Conservation (phyloP, 1,139 yeast species). For the Saccharomyces hybrid region DNA sequence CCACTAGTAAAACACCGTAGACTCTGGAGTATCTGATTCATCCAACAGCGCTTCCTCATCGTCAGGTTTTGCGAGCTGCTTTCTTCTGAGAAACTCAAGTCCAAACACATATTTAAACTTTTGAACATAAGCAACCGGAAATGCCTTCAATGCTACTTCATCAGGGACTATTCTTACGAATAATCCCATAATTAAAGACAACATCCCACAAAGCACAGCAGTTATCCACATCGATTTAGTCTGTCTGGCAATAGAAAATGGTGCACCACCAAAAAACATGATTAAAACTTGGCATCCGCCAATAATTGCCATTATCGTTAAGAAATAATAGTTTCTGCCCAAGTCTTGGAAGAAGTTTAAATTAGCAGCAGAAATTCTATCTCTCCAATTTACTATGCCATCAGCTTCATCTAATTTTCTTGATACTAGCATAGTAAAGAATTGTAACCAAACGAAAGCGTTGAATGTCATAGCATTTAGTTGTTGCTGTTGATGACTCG, state of each 20-base stretch:
- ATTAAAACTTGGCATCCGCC: conserved; percentile 79
- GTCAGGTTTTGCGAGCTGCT: conserved; percentile 9
- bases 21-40: conserved; percentile 4
- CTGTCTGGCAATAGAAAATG: conserved; percentile 74
- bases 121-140: conserved; percentile 58
- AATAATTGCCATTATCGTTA: conserved; percentile 62
- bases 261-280: conserved; percentile 96
- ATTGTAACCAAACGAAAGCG: conserved; percentile 95
- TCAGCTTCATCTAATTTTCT: conserved; percentile 88
- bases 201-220: conserved; percentile 73
- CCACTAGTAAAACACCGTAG: conserved; percentile 8
- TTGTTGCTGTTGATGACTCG: conserved; percentile 47
- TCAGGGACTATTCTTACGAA: conserved; percentile 78
- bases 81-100: conserved; percentile 38
- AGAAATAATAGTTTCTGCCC: conserved; percentile 73
- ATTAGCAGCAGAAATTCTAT: conserved; percentile 51
- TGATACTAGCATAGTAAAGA: conserved; percentile 85
- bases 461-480: conserved; percentile 84
- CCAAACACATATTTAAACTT: conserved; percentile 41
- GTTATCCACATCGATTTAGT: conserved; percentile 86
- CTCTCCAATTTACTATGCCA: conserved; percentile 49
- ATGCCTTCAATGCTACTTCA: conserved; percentile 56
- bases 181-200: conserved; percentile 75
- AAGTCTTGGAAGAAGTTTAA: conserved; percentile 78
- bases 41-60: conserved; percentile 17